Evolutionary conservation across 345 rosid genomes (phyloP).

Genomic region (Moringa oleifera): DNA sequence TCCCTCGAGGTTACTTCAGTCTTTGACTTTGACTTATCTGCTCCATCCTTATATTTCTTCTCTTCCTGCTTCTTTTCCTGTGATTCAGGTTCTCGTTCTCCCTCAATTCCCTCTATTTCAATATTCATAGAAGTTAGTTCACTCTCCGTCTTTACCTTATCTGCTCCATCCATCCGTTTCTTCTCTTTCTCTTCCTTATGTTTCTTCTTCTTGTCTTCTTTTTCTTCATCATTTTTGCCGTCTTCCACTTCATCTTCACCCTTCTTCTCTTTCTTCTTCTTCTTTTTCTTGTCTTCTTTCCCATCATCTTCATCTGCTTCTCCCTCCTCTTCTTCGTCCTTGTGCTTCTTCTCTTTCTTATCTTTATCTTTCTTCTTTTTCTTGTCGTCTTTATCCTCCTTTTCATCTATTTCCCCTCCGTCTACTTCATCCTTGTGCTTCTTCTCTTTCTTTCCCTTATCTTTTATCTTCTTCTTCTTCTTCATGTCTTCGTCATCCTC

Average conservation of each 20-base stretch:
- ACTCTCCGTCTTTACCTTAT: slow-evolving; percentile 6
- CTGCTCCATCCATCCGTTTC: slow-evolving; percentile 8
- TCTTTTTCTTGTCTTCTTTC: not conserved
- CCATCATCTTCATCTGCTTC: slow-evolving; percentile 1
- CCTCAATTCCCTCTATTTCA: slow-evolving; percentile 15
- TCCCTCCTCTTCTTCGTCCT: not conserved
- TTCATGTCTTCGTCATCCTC: slow-evolving; percentile 9
- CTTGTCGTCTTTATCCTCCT: slow-evolving; percentile 7
- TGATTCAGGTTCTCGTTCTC: slow-evolving; percentile 24
- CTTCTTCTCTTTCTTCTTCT: slow-evolving; percentile 14
- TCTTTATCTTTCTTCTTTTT: slow-evolving; percentile 6
- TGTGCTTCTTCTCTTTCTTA: slow-evolving; percentile 13
- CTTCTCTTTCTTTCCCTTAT: not conserved
- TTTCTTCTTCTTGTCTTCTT: slow-evolving; percentile 14
- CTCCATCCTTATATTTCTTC: slow-evolving; percentile 15
- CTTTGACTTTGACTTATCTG: slow-evolving; percentile 3
- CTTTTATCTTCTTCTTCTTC: not conserved
- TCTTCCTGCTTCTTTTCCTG: slow-evolving; percentile 14
- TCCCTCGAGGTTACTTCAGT: slow-evolving; percentile 25
- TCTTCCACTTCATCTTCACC: not conserved
- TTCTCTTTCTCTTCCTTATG: slow-evolving; percentile 8
- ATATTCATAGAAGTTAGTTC: slow-evolving; percentile 27
- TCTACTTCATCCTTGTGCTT: slow-evolving; percentile 3
- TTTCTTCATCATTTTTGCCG: not conserved
- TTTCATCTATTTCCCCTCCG: slow-evolving; percentile 1